These are phyloP conservation scores for Serpula lacrymans DNA, from an alignment of 768 basidiomycete genomes.

Conservation along the genomic window DNA sequence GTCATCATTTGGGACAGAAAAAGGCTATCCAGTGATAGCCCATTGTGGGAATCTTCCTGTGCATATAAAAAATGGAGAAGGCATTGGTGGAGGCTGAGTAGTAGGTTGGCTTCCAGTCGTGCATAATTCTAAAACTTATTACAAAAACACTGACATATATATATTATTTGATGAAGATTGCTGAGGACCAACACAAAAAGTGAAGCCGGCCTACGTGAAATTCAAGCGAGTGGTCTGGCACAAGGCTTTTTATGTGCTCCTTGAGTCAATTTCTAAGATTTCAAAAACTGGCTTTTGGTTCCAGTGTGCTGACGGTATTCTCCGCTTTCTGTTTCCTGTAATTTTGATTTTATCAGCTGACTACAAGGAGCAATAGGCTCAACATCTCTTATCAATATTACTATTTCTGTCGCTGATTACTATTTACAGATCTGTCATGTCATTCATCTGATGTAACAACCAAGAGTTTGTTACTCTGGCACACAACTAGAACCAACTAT, in stretches of 20 bases:
- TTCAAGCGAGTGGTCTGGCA: constrained; percentile 37
- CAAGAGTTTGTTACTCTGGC: too few relatives aligned
- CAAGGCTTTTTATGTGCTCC: constrained; percentile 22
- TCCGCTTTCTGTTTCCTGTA: constrained; percentile 28
- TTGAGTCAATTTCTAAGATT: constrained; percentile 19
- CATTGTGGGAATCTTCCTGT: constrained; percentile 30
- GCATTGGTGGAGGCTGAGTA: constrained; percentile 29
- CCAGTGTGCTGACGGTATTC: constrained; percentile 26
- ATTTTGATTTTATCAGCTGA: constrained; percentile 37
- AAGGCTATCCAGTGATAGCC: constrained; percentile 36
- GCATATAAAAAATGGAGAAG: constrained; percentile 29
- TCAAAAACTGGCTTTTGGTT: constrained; percentile 18
- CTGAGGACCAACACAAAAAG: constrained; percentile 23
- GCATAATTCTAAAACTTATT: constrained; percentile 21
- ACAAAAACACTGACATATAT: too few relatives aligned
- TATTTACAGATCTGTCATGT: constrained; percentile 28
- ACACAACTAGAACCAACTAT: too few relatives aligned
- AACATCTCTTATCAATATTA: constrained; percentile 1
- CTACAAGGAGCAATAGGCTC: constrained; percentile 42
- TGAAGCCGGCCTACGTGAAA: constrained; percentile 23
- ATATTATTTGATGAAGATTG: constrained; percentile 11
- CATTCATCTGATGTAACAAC: too few relatives aligned
- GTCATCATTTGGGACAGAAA: constrained; percentile 33
- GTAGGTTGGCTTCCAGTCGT: constrained; percentile 40
- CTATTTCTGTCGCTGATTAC: not conserved